Conservation (phyloP, 768 basidiomycete species). For the Thelephora ganbajun region DNA sequence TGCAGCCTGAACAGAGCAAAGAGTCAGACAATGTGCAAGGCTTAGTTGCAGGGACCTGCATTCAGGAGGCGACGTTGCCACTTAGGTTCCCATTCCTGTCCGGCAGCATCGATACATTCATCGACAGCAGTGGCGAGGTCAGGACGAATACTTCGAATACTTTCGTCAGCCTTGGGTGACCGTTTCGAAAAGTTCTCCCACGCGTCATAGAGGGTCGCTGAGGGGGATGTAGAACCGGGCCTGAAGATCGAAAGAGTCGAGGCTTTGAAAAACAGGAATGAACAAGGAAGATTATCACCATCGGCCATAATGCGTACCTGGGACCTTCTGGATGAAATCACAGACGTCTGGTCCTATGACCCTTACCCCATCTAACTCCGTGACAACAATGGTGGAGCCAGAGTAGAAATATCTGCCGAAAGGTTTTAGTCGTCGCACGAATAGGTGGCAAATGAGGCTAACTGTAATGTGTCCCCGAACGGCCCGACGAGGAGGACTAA, state of each 20-base stretch:
- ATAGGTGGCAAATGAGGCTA: constrained; percentile 16
- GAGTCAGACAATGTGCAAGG: background rate
- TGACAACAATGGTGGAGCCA: constrained; percentile 63
- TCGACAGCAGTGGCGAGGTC: constrained; percentile 82
- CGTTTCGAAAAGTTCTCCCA: constrained; percentile 76
- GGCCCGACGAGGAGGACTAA: constrained; percentile 83
- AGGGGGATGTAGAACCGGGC: constrained; percentile 84
- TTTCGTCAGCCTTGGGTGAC: constrained; percentile 89
- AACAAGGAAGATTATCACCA: background rate
- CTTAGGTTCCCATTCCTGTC: constrained; percentile 77
- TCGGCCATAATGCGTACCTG: constrained; percentile 34
- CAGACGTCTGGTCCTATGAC: constrained; percentile 65
- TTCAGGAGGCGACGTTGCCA: constrained; percentile 84
- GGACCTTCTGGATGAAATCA: constrained; percentile 90
- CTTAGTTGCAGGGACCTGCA: constrained; percentile 25
- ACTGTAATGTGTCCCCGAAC: constrained; percentile 77
- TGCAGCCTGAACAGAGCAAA: constrained; percentile 50
- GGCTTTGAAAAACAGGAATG: constrained; percentile 24
- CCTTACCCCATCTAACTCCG: constrained; percentile 85
- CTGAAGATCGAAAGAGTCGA: constrained; percentile 75
- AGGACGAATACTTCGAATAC: constrained; percentile 72
- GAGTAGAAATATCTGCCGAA: constrained; percentile 59
- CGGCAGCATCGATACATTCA: constrained; percentile 88
- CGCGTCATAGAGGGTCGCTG: constrained; percentile 87
- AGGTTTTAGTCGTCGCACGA: constrained; percentile 4